A percentile compares a stretch with the other conserved stretches of the same genome.
Evolutionary conservation across 805 yeast species (phyloP).

Genomic region (Myxozyma mucilagina): DNA sequence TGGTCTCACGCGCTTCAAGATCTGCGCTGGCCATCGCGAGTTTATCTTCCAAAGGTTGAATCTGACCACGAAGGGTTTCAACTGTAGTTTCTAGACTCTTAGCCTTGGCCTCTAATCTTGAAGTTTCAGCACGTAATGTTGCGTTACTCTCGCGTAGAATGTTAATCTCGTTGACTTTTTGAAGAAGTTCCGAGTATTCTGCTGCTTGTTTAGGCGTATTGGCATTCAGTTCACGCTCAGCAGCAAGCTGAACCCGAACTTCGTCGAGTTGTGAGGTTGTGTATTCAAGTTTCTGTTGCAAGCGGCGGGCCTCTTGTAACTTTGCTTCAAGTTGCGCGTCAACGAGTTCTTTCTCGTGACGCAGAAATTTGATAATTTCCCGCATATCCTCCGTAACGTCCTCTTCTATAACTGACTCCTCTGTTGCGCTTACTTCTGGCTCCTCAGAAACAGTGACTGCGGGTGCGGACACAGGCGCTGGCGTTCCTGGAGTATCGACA

Average conservation of each 20-base stretch:
- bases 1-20: conserved; percentile 52
- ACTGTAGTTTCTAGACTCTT: conserved; percentile 47
- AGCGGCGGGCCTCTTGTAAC: conserved; percentile 54
- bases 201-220: conserved; percentile 29
- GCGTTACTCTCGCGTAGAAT: conserved; percentile 67
- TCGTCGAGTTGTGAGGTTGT: conserved; percentile 53
- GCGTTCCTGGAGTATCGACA: not conserved
- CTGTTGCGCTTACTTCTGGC: not conserved
- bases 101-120: conserved; percentile 39
- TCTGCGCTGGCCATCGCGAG: conserved; percentile 45
- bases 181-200: conserved; percentile 50
- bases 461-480: conserved; percentile 1
- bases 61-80: conserved; percentile 37
- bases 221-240: conserved; percentile 37
- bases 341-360: conserved; percentile 72
- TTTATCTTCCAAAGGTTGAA: conserved; percentile 51
- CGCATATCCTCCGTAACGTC: conserved; percentile 40
- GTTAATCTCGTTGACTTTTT: conserved; percentile 61
- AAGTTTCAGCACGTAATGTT: conserved; percentile 58
- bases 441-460: not conserved
- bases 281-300: conserved; percentile 53
- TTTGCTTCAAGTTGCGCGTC: conserved; percentile 58
- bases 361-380: conserved; percentile 61
- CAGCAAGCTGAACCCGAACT: conserved; percentile 50
- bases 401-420: conserved; percentile 4